phyloP scores from a whole-genome alignment of 75 land plant species.

The Selaginella tamariscina region DNA sequence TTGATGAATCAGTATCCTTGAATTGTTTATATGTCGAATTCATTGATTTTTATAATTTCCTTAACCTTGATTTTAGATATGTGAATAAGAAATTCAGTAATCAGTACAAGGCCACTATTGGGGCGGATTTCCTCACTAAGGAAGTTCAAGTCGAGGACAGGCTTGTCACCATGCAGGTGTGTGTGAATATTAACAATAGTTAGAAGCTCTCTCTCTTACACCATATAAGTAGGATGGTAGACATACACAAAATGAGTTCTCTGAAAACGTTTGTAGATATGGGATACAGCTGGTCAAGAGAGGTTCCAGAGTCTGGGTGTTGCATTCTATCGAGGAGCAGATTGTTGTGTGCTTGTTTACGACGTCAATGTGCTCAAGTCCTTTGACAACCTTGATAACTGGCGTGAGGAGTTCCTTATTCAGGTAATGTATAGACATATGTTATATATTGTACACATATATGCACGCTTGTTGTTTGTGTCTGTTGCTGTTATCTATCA shows the following conservation, averaged over 20 bases:
- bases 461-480: neutral
- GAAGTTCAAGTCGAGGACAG: constrained; percentile 51
- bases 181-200: neutral
- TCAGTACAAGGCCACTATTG: constrained; percentile 63
- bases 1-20: constrained; percentile 69
- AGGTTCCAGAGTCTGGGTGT: constrained; percentile 53
- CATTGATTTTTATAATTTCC: neutral
- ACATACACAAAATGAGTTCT: too few species aligned
- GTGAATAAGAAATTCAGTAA: constrained; percentile 44
- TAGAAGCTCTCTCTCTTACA: neutral
- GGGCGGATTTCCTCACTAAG: constrained; percentile 70
- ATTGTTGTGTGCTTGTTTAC: constrained; percentile 65
- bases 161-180: constrained; percentile 56
- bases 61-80: constrained; percentile 23
- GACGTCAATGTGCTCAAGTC: constrained; percentile 55
- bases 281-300: constrained; percentile 8
- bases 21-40: neutral
- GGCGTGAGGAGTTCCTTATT: constrained; percentile 57
- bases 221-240: neutral
- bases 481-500: too few species aligned
- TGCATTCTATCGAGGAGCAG: constrained; percentile 69
- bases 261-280: neutral
- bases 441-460: neutral
- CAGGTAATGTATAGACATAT: constrained; percentile 26
- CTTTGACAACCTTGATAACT: constrained; percentile 43